A percentile compares a stretch with the other conserved stretches of the same genome.
phyloP scores from a whole-genome alignment of 495 filamentous ascomycete genomes.

The Copromyces sp. region DNA sequence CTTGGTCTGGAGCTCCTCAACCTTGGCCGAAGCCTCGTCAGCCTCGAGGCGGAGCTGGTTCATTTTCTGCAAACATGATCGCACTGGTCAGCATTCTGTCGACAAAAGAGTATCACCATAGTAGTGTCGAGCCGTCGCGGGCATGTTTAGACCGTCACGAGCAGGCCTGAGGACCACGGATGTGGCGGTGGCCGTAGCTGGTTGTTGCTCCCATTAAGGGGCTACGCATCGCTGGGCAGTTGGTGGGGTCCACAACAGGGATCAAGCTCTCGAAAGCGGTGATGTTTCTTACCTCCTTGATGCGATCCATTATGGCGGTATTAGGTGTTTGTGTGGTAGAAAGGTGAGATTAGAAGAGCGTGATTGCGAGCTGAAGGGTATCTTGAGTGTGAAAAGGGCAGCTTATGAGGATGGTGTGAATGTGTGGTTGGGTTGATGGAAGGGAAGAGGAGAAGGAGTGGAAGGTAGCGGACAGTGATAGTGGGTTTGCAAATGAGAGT shows the following conservation, averaged over 20 bases:
- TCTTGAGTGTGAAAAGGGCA: not conserved
- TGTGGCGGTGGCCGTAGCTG: not conserved
- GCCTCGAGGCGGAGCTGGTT: constrained; percentile 83
- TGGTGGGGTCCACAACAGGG: constrained; percentile 34
- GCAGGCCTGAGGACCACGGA: constrained; percentile 1
- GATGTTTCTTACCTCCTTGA: constrained; percentile 62
- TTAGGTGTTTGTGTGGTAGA: constrained; percentile 4
- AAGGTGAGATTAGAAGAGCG: constrained; percentile 8
- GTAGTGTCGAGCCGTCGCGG: not conserved
- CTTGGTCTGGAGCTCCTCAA: constrained; percentile 75
- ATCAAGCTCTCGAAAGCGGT: constrained; percentile 20
- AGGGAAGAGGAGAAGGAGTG: constrained; percentile 9
- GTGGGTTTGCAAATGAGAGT: constrained; percentile 21
- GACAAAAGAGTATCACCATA: not conserved
- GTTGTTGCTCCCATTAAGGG: not conserved
- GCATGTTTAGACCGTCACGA: not conserved
- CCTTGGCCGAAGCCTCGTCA: constrained; percentile 65
- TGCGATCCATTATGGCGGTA: constrained; percentile 50
- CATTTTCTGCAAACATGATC: constrained; percentile 60
- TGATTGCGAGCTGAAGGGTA: not conserved
- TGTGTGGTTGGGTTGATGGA: constrained; percentile 10
- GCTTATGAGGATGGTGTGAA: constrained; percentile 10
- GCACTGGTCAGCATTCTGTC: constrained; percentile 14
- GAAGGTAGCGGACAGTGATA: constrained; percentile 12
- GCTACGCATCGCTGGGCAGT: constrained; percentile 11